Percentiles rank a stretch among this genome's conserved stretches.
phyloP scores from a whole-genome alignment of 352 stramenopile genomes.

The Phytopythium sindhum region DNA sequence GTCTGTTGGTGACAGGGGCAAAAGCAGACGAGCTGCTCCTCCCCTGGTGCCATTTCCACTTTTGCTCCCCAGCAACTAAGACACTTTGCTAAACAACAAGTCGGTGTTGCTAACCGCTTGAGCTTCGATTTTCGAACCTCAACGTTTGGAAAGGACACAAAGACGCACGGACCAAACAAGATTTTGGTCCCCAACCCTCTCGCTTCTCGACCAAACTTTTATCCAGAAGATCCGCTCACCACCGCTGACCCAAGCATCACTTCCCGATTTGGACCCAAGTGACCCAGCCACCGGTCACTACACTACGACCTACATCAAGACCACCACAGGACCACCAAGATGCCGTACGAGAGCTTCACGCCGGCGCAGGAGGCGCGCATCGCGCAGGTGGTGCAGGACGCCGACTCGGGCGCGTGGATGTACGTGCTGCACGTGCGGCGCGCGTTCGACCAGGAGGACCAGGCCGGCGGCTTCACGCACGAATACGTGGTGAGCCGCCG shows the following conservation, averaged over 20 bases:
- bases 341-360: constrained; percentile 81
- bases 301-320: neutral
- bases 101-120: neutral
- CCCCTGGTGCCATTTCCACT: neutral
- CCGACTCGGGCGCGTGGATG: constrained; percentile 60
- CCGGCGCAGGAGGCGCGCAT: constrained; percentile 61
- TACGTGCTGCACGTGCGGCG: constrained; percentile 68
- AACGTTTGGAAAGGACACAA: neutral
- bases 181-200: neutral
- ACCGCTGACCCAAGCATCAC: neutral
- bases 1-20: neutral
- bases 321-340: constrained; percentile 6
- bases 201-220: neutral
- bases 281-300: neutral
- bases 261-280: neutral
- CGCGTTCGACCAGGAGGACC: constrained; percentile 23
- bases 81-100: neutral
- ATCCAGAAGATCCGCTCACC: neutral
- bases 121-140: constrained; percentile 8
- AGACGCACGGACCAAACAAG: neutral
- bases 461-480: constrained; percentile 42
- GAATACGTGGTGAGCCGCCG: constrained; percentile 64
- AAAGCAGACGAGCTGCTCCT: constrained; percentile 2
- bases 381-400: constrained; percentile 67
- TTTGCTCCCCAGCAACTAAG: neutral